Evolutionary conservation across 2,329 filamentous ascomycete species (phyloP).

Genomic region (Sporothrix schenckii): DNA sequence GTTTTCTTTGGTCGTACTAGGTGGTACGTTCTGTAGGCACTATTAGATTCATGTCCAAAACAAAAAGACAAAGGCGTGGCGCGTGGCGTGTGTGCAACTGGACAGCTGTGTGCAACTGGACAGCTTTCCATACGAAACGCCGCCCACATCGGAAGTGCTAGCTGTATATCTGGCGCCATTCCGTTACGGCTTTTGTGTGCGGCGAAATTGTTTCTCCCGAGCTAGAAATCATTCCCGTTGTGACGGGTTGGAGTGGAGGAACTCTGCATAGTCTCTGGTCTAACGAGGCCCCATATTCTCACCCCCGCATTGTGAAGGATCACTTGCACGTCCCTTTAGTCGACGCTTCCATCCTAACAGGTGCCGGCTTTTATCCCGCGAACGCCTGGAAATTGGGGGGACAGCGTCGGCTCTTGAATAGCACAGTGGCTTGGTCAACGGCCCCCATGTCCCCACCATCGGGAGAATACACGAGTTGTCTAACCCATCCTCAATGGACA

Average conservation of each 20-base stretch:
- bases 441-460: neutral
- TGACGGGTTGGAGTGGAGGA: neutral
- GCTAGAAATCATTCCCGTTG: neutral
- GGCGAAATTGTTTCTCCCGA: slow-evolving; percentile 26
- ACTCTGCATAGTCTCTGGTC: neutral
- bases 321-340: neutral
- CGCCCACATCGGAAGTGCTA: neutral
- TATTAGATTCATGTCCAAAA: neutral
- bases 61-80: neutral
- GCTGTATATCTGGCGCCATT: neutral
- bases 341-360: neutral
- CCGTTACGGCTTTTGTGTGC: neutral
- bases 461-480: neutral
- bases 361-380: slow-evolving; percentile 20
- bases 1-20: too few species aligned
- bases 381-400: neutral
- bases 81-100: neutral
- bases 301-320: neutral
- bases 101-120: neutral
- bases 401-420: slow-evolving; percentile 14
- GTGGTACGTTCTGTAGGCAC: too few species aligned
- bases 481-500: neutral
- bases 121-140: neutral
- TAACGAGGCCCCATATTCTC: neutral
- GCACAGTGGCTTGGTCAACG: neutral